Percentiles rank a stretch among this genome's conserved stretches.
These are phyloP conservation scores for Emmonsiellopsis sp. DNA, from an alignment of 2,329 filamentous ascomycete species.

Conservation along the genomic window DNA sequence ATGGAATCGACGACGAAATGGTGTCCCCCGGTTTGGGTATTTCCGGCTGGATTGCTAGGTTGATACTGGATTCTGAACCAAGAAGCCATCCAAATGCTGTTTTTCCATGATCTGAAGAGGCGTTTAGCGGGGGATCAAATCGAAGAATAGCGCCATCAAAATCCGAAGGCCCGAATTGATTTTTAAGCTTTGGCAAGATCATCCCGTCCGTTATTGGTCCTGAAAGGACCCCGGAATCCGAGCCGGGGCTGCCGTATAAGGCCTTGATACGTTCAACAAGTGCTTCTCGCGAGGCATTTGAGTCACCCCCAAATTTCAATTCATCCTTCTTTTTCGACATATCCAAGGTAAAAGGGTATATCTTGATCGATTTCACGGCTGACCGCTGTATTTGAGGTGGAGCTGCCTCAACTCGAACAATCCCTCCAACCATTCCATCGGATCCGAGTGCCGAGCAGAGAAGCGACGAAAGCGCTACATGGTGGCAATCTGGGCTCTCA, in stretches of 20 bases:
- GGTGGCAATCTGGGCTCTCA: slow-evolving; percentile 73
- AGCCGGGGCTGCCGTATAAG: slow-evolving; percentile 55
- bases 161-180: slow-evolving; percentile 44
- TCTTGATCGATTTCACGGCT: slow-evolving; percentile 58
- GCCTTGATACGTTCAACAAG: slow-evolving; percentile 60
- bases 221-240: slow-evolving; percentile 57
- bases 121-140: slow-evolving; percentile 54
- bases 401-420: slow-evolving; percentile 80
- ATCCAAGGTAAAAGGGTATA: slow-evolving; percentile 66
- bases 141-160: slow-evolving; percentile 81
- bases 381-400: slow-evolving; percentile 60
- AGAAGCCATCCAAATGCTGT: slow-evolving; percentile 56
- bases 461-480: slow-evolving; percentile 67
- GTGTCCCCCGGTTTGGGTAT: slow-evolving; percentile 55
- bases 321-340: slow-evolving; percentile 52
- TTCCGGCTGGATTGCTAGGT: slow-evolving; percentile 67
- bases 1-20: slow-evolving; percentile 30
- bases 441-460: slow-evolving; percentile 67
- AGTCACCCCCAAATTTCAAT: slow-evolving; percentile 80
- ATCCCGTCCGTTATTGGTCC: slow-evolving; percentile 87
- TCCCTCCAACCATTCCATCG: slow-evolving; percentile 68
- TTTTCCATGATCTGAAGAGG: slow-evolving; percentile 23
- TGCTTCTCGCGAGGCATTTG: slow-evolving; percentile 72
- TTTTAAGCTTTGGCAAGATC: slow-evolving; percentile 56
- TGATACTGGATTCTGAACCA: slow-evolving; percentile 64